A percentile compares a stretch with the other conserved stretches of the same genome.
phyloP scores from a whole-genome alignment of 73 alveolate genomes.

The Paramecium pentaurelia region DNA sequence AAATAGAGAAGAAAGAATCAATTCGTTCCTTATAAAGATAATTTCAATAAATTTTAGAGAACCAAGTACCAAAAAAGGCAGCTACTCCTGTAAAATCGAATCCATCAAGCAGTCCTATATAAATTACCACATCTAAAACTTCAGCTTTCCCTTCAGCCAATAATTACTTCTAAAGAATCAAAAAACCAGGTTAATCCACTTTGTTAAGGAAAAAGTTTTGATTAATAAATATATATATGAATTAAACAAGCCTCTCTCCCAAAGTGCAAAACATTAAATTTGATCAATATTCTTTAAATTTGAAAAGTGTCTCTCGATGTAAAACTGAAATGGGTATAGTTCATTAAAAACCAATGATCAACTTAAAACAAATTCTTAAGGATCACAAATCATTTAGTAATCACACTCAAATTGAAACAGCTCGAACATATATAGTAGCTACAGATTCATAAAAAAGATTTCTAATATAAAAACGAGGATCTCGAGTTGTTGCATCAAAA shows the following conservation, averaged over 20 bases:
- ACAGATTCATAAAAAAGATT: background rate
- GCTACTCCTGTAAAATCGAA: background rate
- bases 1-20: background rate
- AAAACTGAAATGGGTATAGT: background rate
- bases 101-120: background rate
- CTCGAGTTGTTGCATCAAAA: background rate
- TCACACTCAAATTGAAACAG: background rate
- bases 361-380: background rate
- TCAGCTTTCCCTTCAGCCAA: background rate
- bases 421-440: background rate
- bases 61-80: background rate
- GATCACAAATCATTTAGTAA: background rate
- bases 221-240: background rate
- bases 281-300: background rate
- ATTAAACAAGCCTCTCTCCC: background rate
- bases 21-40: background rate
- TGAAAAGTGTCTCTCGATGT: background rate
- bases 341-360: background rate
- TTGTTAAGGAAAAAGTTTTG: background rate
- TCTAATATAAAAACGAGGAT: background rate
- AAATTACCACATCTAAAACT: background rate
- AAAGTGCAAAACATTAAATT: background rate
- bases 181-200: background rate
- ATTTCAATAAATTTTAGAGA: background rate
- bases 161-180: background rate